Percentiles rank a stretch among this genome's conserved stretches.
Conservation (phyloP, 805 yeast species). For the Clavispora vitiphila region DNA sequence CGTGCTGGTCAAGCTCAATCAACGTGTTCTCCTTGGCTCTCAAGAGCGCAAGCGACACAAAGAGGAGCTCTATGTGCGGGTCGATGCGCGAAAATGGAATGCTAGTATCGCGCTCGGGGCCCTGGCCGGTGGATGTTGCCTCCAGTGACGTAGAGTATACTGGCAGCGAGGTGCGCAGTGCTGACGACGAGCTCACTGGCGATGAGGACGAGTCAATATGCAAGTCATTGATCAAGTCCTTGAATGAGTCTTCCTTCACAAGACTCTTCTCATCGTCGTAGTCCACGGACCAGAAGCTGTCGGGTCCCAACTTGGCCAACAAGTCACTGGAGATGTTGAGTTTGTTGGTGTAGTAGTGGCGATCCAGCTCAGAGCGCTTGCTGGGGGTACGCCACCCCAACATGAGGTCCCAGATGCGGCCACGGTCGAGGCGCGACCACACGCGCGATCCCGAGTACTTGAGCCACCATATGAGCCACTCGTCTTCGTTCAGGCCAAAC, state of each 20-base stretch:
- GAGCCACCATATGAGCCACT: conserved; percentile 94
- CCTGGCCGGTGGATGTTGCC: conserved; percentile 3
- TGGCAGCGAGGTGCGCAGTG: conserved; percentile 9
- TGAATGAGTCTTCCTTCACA: conserved; percentile 21
- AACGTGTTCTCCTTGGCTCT: conserved; percentile 75
- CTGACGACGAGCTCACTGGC: neutral
- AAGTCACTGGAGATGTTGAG: conserved; percentile 23
- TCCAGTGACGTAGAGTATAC: conserved; percentile 9
- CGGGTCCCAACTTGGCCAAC: conserved; percentile 47
- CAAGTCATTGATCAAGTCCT: conserved; percentile 27
- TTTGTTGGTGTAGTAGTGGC: conserved; percentile 27
- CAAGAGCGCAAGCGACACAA: conserved; percentile 71
- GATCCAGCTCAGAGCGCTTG: conserved; percentile 25
- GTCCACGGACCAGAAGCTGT: conserved; percentile 51
- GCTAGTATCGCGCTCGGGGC: conserved; percentile 8
- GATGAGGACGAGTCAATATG: conserved; percentile 11
- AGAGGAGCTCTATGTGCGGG: conserved; percentile 72
- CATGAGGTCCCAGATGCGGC: conserved; percentile 83
- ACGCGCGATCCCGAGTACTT: conserved; percentile 86
- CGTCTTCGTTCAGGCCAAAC: conserved; percentile 58
- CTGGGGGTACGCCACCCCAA: conserved; percentile 62
- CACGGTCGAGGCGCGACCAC: conserved; percentile 76
- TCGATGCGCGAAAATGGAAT: conserved; percentile 59
- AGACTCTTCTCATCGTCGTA: conserved; percentile 10
- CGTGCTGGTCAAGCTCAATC: conserved; percentile 85